Percentiles rank a stretch among this genome's conserved stretches.
Conservation (phyloP, 202 grass and related monocot genomes). For the Cymbopogon flexuosus region DNA sequence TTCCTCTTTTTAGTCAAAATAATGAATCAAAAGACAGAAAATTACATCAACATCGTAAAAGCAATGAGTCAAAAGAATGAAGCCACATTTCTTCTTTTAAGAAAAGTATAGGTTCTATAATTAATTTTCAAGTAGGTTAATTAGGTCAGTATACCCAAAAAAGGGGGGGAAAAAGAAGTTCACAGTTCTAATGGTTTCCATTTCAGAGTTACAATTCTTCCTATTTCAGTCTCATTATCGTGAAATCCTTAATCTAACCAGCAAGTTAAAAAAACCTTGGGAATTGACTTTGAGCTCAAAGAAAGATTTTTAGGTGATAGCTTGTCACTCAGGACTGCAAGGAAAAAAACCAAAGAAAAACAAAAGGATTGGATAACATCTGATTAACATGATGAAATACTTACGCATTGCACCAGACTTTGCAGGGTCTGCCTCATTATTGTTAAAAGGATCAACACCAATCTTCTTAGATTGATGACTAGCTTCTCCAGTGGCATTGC, state of each 20-base stretch:
- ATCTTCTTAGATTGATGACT: constrained; percentile 42
- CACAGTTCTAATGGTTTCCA: neutral
- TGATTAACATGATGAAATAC: constrained; percentile 28
- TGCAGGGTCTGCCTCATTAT: constrained; percentile 62
- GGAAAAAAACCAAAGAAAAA: neutral
- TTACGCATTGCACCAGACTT: constrained; percentile 86
- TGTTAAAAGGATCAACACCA: constrained; percentile 77
- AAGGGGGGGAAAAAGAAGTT: too few relatives aligned
- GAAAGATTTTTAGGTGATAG: neutral
- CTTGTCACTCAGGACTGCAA: constrained; percentile 14
- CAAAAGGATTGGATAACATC: neutral
- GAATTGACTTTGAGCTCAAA: neutral
- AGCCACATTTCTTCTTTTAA: neutral
- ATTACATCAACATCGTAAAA: neutral
- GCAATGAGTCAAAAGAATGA: neutral
- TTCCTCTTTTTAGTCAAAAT: neutral
- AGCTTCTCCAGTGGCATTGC: constrained; percentile 35
- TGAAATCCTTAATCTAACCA: neutral
- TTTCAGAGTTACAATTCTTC: neutral
- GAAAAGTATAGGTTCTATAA: neutral
- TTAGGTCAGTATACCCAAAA: neutral
- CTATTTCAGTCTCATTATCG: neutral
- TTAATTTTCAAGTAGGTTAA: neutral
- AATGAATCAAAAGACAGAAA: neutral
- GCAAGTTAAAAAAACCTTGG: constrained; percentile 1